Evolutionary conservation across 768 basidiomycete species (phyloP), one percentile per base, ranked within the genome.

Genomic region (Rhizopogon salebrosus): DNA sequence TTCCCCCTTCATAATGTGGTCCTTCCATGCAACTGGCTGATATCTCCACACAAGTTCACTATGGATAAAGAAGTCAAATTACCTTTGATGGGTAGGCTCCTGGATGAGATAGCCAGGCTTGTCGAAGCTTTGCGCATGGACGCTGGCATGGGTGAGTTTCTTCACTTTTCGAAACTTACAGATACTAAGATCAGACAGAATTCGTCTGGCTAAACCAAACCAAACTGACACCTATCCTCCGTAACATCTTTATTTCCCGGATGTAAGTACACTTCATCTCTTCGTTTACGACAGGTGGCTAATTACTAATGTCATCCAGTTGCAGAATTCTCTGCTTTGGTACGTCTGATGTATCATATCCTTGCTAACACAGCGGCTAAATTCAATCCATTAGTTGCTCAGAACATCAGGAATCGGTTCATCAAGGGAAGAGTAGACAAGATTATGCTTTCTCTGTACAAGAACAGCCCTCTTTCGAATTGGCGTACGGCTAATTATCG

Each of bases 11-110:
- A 84, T 59, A 68, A 71, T 14, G 57, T 81, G 24, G 75, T 76
- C 4, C 70, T 86, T 31, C 84, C 84, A 0, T 73, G 73, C 2
- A 76, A 73, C 48, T 86, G 83, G 82, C 59, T 83, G 18, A 31
- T 68, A 14, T 16, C 37, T 24, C 40, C 59, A 41, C 53, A 54
- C 14, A 58, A 55, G 51, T 57, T 60, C 48, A 63, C 24, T 7
- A 16, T 1, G 0, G 42, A 57, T 37, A 60, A 60, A 54, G 53
- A 55, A 4, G 31, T 54, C 36, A n/a, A 6, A n/a, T 37, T 54
- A 37, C 16, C 27, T 14, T n/a, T 58, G 11, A 14, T 61, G 2
- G 0, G 39, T 4, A 22, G 49, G 1, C 54, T 70, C 2, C 54
- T 66, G 26, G 23, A 43, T 6, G 52, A 20, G 6, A 53, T 75